Base-by-base conservation (phyloP, 2,329 filamentous ascomycete genomes). In the Fusarium veterinarium region DNA sequence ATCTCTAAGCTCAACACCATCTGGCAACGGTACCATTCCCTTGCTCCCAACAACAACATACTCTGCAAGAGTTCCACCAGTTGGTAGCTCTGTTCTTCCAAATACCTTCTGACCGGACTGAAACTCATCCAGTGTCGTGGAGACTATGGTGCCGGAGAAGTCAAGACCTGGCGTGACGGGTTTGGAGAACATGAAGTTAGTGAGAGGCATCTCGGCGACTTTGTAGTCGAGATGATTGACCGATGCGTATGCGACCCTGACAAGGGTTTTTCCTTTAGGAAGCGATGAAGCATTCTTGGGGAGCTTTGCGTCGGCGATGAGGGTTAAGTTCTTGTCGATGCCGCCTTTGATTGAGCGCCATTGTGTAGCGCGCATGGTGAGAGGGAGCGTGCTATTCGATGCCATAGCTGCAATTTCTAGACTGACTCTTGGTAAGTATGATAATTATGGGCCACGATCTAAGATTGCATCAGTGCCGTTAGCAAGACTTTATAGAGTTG, bases 161-260 rank as follows among this genome's bases (percentile, higher is more conserved):
- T 76, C 74, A 1, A 75, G 57, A 0, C 73, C 72, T 8, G 73
- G 70, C 0, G 67, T 75, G 4, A 40, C 67, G 0, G 70, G 73
- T 3, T 72, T 75, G 0, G 41, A 51, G 35, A 74, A 72, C 0
- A 74, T 16, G 0, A 51, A 46, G 28, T 40, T 67, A 4, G 56
- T 56, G 0, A 74, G 30, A 6, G 73, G 70, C 70, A 75, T 74
- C 1, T 75, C 73, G 0, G 70, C 70, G 1, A 72, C 17, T 16
- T 72, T 75, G 23, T 72, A 75, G 44, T 75, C 70, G 5, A 75
- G 68, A 23, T 75, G 73, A 16, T 75, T 75, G 33, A 75, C 40
- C 6, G 73, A 75, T 31, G 68, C 60, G 14, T 75, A 75, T 3
- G 73, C 62, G 3, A 75, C 73, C 3, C 63, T 74, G 33, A 75